Evolutionary conservation across 176 grass and related monocot species (phyloP), one percentile per base, ranked within the genome.

Genomic region (Oryza meyeriana): DNA sequence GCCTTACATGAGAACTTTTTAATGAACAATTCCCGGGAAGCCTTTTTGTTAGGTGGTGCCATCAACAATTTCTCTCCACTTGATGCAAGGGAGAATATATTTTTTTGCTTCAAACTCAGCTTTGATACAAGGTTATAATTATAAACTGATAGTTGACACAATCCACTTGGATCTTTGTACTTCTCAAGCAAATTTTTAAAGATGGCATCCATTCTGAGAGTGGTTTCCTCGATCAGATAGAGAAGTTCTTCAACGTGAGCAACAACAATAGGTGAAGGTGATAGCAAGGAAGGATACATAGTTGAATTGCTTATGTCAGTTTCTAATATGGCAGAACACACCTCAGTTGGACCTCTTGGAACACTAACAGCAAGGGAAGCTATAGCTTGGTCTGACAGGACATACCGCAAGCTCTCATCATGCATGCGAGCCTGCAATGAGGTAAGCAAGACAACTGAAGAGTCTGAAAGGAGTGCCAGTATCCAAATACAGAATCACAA

Each of bases 1-100:
- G 92, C 89, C 75, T 98, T 98, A 61, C 95, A 98, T 22, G 95
- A 94, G 48, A 98, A 98, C 74, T 98, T 98, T 73, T 91, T 91
- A 81, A 94, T 89, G 78, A 98, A 98, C 64, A 87, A 81, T 69
- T 94, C 95, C 26, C 95, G 80, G 12, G 95, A 94, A 81, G 80
- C 71, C 85, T 88, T 94, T 90, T 91, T 92, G 80, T 61, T 79
- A 82, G 75, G 71, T 26, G 69, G 71, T 63, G 79, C 30, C 68
- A 50, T 79, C 48, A 70, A 22, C 50, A 88, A 83, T 75, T 89
- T 94, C 32, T 86, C 79, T 67, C 86, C 84, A 79, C 71, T 86
- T 87, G 83, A 45, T 84, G 73, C 78, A 84, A 91, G 89, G 66
- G 85, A 83, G 70, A 94, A 91, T 29, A 89, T 79, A 72, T 79